These are phyloP conservation scores for Claviceps humidiphila DNA, from an alignment of 2,329 filamentous ascomycete genomes.

Conservation along the genomic window DNA sequence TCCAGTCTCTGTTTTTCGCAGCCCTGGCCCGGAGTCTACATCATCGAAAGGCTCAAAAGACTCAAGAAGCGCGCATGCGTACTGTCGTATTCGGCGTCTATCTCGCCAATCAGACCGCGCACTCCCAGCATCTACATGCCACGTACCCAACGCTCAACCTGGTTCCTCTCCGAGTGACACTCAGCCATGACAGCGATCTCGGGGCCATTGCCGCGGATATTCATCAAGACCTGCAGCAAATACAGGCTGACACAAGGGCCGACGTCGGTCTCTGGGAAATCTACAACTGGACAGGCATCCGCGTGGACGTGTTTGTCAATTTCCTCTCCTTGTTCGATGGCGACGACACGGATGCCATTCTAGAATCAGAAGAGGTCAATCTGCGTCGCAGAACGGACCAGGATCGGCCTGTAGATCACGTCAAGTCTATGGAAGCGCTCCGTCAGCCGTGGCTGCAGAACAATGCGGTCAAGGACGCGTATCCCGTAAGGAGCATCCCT, in stretches of 20 bases:
- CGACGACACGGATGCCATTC: neutral
- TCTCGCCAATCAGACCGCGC: constrained; percentile 58
- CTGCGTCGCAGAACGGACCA: neutral
- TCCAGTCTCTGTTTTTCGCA: constrained; percentile 67
- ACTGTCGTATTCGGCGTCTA: constrained; percentile 64
- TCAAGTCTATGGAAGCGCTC: neutral
- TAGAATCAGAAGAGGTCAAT: neutral
- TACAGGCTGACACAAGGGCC: constrained; percentile 39
- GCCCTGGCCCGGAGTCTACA: constrained; percentile 42
- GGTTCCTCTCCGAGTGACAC: constrained; percentile 51
- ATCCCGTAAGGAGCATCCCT: constrained; percentile 16
- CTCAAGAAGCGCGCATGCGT: constrained; percentile 3
- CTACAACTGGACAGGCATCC: constrained; percentile 57
- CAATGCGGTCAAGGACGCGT: constrained; percentile 13
- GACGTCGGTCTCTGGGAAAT: constrained; percentile 58
- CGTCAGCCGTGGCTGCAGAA: constrained; percentile 9
- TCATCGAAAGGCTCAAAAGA: constrained; percentile 17
- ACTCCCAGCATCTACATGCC: constrained; percentile 28
- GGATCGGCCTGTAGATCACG: neutral
- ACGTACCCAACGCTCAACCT: constrained; percentile 66
- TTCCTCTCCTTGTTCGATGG: constrained; percentile 47
- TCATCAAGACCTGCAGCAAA: constrained; percentile 52
- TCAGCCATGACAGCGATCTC: constrained; percentile 21
- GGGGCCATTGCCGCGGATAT: constrained; percentile 43
- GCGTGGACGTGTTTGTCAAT: constrained; percentile 65